Evolutionary conservation across 768 basidiomycete species (phyloP), one percentile per base, ranked within the genome.

Genomic region (Russula sp.): DNA sequence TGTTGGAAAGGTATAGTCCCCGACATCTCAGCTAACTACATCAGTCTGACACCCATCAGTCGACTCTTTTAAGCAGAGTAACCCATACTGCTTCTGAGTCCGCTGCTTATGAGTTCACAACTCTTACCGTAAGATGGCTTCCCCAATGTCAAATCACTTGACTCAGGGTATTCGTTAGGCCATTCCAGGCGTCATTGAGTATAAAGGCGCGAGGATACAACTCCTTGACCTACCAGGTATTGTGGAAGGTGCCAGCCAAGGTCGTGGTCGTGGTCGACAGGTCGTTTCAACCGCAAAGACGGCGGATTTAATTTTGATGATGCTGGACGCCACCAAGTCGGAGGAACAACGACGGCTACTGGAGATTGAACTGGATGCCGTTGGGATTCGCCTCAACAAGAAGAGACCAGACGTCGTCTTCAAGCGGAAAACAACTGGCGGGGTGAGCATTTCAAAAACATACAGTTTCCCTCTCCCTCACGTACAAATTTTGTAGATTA

Each of bases 101-200:
- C 0, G 97, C 95, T 14, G 90, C 93, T 11, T 98, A 97, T 70
- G 95, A 98, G 72, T 98, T 97, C 74, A 97, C 94, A 3, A 96
- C 92, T 4, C 81, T 96, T 36, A 91, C 90, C 10, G 90, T 88
- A 68, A 66, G 80, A 25, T 14, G 16, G 25, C 14, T 22, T 47
- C 7, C 16, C 10, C 25, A 9, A 11, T 36, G 48, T 38, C 42
- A 38, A 58, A 20, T 35, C 45, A 10, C 36, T 20, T 20, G 39
- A 49, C 43, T 43, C 41, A 42, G 20, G 50, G 38, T 14, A 20
- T 38, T 51, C 14, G 7, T 29, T 59, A 91, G 85, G 96, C 97
- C 10, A 98, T 99, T 63, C 96, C 97, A 39, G 97, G 97, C 52
- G 97, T 98, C 3, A 84, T 98, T 18, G 95, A 98, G 69, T 90